Conservation (phyloP, 1,139 yeast genomes). For the Diutina sp. region DNA sequence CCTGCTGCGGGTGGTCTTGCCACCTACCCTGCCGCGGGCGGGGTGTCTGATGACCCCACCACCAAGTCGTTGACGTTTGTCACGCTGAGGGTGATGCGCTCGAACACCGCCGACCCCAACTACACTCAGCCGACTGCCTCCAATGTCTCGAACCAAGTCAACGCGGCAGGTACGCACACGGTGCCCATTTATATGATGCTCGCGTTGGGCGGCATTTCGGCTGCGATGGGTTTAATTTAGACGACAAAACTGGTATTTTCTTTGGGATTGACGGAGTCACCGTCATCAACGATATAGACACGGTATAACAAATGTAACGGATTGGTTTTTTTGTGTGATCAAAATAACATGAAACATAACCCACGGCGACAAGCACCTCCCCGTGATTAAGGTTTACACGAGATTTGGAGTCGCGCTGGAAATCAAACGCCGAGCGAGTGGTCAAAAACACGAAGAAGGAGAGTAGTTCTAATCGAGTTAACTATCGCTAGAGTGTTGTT, state of each 20-base stretch:
- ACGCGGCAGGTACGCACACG: not conserved
- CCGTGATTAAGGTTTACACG: not conserved
- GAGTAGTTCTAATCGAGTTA: too few species aligned
- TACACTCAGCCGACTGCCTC: not conserved
- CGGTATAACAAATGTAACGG: not conserved
- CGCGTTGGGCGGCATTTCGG: not conserved
- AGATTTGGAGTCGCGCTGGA: not conserved
- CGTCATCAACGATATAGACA: not conserved
- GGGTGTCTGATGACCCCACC: not conserved
- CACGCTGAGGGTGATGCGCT: not conserved
- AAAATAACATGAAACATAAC: too few species aligned
- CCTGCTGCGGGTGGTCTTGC: not conserved
- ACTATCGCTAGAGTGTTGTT: too few species aligned
- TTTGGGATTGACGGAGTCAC: too few species aligned
- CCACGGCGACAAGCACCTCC: not conserved
- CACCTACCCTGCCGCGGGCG: not conserved
- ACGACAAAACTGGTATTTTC: not conserved
- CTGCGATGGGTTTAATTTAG: not conserved
- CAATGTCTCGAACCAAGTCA: not conserved
- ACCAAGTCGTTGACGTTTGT: not conserved
- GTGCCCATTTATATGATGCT: not conserved
- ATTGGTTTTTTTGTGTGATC: not conserved
- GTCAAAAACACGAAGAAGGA: too few species aligned
- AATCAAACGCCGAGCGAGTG: not conserved
- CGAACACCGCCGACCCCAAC: not conserved